These are phyloP conservation scores for Paramyrothecium roridum DNA, from an alignment of 2,329 filamentous ascomycete genomes.

Conservation along the genomic window DNA sequence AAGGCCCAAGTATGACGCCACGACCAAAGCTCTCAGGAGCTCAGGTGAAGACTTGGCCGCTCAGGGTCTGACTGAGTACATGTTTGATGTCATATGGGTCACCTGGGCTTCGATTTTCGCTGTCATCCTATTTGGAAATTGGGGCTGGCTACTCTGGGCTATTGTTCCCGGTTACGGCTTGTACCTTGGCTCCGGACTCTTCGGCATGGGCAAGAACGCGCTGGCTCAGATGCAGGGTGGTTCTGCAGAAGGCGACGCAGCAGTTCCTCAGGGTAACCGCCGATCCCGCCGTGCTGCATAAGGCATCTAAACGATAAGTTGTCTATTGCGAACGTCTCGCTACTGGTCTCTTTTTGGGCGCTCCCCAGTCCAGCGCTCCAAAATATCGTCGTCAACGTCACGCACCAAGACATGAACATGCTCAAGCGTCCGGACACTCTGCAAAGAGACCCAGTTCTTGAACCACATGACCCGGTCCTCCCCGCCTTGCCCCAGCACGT, in stretches of 20 bases:
- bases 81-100: conserved; percentile 97
- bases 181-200: conserved; percentile 51
- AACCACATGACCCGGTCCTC: conserved; percentile 71
- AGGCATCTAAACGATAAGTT: not conserved
- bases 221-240: conserved; percentile 46
- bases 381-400: conserved; percentile 46
- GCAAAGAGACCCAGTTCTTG: conserved; percentile 87
- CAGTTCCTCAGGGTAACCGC: conserved; percentile 44
- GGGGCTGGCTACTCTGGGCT: conserved; percentile 59
- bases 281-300: conserved; percentile 53
- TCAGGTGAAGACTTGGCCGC: conserved; percentile 87
- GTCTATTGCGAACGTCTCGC: not conserved
- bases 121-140: conserved; percentile 78
- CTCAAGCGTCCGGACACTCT: conserved; percentile 83
- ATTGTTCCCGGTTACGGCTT: conserved; percentile 53
- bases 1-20: conserved; percentile 68
- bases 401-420: conserved; percentile 79
- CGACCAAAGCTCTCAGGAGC: conserved; percentile 64
- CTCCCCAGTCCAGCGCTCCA: conserved; percentile 52
- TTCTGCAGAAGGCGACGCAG: conserved; percentile 23
- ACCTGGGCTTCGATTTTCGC: conserved; percentile 76
- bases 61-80: conserved; percentile 88
- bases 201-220: conserved; percentile 49
- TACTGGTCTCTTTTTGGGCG: conserved; percentile 29
- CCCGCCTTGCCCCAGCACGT: conserved; percentile 48